Evolutionary conservation across 2,329 filamentous ascomycete species (phyloP).

Genomic region (Penicillium digitatum): DNA sequence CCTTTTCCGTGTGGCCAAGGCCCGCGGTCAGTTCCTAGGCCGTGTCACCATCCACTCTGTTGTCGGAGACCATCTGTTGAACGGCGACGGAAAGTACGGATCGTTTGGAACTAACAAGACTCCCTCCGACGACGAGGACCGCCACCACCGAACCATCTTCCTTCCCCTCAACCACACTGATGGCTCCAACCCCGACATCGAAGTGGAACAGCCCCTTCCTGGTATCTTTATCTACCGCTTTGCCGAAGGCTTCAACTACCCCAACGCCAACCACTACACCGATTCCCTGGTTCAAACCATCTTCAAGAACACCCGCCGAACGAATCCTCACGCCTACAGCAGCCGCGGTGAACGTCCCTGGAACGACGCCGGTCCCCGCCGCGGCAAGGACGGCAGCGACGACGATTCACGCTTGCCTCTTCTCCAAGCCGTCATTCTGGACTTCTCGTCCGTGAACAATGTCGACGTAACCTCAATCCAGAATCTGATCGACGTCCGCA

Average conservation of each 20-base stretch:
- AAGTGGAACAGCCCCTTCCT: constrained; percentile 76
- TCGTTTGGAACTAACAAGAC: constrained; percentile 43
- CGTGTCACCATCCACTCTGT: constrained; percentile 80
- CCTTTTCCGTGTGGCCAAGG: constrained; percentile 77
- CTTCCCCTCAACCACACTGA: constrained; percentile 82
- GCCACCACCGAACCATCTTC: constrained; percentile 70
- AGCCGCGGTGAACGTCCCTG: constrained; percentile 77
- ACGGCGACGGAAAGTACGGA: constrained; percentile 60
- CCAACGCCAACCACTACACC: constrained; percentile 84
- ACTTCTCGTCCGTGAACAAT: constrained; percentile 90
- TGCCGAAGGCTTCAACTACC: constrained; percentile 92
- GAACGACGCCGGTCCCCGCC: constrained; percentile 82
- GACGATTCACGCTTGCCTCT: constrained; percentile 57
- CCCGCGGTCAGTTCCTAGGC: constrained; percentile 78
- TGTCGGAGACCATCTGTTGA: constrained; percentile 67
- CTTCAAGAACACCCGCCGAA: constrained; percentile 68
- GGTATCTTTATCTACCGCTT: constrained; percentile 96
- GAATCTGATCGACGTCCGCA: constrained; percentile 87
- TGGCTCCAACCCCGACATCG: constrained; percentile 80
- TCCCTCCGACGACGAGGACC: constrained; percentile 42
- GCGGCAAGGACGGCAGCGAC: constrained; percentile 46
- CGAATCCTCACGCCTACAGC: constrained; percentile 63
- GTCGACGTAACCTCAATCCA: constrained; percentile 91
- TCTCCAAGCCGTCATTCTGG: constrained; percentile 84
- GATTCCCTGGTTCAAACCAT: constrained; percentile 71